These are phyloP conservation scores for Polychytrium aggregatum DNA, from an alignment of 192 early-diverging fungal species.

Conservation along the genomic window DNA sequence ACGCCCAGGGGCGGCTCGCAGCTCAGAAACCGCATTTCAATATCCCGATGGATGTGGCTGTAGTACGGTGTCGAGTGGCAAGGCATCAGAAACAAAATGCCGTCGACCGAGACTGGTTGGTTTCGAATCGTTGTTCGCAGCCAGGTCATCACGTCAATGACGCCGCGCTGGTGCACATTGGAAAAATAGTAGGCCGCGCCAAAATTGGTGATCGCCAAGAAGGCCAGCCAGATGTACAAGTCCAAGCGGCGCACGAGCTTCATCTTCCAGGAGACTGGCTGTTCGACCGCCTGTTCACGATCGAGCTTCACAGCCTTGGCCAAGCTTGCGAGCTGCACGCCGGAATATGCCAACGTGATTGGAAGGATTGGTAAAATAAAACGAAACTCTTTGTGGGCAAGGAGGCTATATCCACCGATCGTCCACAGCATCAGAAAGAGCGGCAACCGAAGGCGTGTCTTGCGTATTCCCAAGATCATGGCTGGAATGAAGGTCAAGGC, in stretches of 20 bases:
- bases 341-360: conserved; percentile 9
- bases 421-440: conserved; percentile 9
- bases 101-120: conserved; percentile 7
- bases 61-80: conserved; percentile 97
- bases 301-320: not conserved
- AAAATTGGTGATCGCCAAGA: conserved; percentile 49
- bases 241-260: too few relatives aligned
- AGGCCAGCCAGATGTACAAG: conserved; percentile 5
- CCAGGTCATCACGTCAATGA: conserved; percentile 73
- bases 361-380: conserved; percentile 87
- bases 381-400: conserved; percentile 89
- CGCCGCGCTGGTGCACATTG: conserved; percentile 82
- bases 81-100: conserved; percentile 80
- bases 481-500: conserved; percentile 65
- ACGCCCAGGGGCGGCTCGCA: conserved; percentile 82
- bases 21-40: conserved; percentile 73
- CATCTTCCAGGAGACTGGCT: too few relatives aligned
- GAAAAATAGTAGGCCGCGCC: conserved; percentile 59
- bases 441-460: conserved; percentile 1
- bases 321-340: not conserved
- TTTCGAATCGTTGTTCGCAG: conserved; percentile 35
- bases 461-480: conserved; percentile 37
- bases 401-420: conserved; percentile 56
- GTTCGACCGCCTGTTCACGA: conserved; percentile 5
- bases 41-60: conserved; percentile 57